phyloP scores from a whole-genome alignment of 75 land plant species.

The Pinus albicaulis region DNA sequence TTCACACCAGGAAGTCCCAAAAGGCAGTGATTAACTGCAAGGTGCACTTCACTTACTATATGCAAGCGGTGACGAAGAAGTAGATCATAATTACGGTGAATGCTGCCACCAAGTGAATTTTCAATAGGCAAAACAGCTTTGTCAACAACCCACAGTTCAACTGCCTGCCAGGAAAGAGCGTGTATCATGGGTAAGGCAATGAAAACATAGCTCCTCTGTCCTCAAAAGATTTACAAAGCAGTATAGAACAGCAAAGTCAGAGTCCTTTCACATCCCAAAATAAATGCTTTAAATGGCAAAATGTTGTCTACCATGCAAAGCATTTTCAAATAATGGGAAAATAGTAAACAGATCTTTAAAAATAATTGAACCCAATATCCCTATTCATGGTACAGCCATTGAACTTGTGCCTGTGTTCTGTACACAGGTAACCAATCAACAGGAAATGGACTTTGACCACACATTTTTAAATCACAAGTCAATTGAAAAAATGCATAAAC shows the following conservation, averaged over 20 bases:
- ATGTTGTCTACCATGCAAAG: background rate
- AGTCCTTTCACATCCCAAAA: background rate
- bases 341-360: background rate
- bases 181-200: background rate
- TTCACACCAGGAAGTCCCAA: conserved; percentile 60
- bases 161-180: conserved; percentile 47
- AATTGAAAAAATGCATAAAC: background rate
- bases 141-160: conserved; percentile 71
- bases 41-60: conserved; percentile 78
- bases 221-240: conserved; percentile 1
- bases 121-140: conserved; percentile 84
- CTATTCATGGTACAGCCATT: too few relatives aligned
- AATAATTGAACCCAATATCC: too few relatives aligned
- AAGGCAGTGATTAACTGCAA: conserved; percentile 66
- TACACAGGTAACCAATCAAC: too few relatives aligned
- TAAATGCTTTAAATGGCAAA: background rate
- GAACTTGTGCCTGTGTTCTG: too few relatives aligned
- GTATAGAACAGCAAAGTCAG: background rate
- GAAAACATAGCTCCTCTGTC: background rate
- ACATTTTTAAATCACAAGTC: background rate
- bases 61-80: conserved; percentile 79
- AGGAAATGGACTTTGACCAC: background rate
- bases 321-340: background rate
- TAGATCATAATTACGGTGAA: conserved; percentile 78
- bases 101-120: conserved; percentile 68